Evolutionary conservation across 73 alveolate species (phyloP).

Genomic region (Effrenium voratum): DNA sequence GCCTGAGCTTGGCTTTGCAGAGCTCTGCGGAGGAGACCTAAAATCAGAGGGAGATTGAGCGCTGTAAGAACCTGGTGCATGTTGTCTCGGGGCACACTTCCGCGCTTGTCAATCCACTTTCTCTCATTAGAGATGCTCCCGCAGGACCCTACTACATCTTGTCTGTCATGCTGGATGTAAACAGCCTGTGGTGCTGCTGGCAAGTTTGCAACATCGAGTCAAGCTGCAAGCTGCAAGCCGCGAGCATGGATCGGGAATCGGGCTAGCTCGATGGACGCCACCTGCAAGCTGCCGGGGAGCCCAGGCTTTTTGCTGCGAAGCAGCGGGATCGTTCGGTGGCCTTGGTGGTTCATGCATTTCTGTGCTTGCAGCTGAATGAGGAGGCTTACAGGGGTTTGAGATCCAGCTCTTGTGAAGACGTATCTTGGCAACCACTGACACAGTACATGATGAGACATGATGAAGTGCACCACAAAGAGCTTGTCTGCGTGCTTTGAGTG

Average conservation of each 20-base stretch:
- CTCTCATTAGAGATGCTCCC: not conserved
- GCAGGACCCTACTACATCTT: conserved; percentile 81
- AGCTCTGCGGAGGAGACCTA: conserved; percentile 46
- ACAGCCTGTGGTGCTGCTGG: conserved; percentile 74
- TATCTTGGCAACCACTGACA: no score
- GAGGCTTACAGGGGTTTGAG: no score
- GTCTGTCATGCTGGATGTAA: conserved; percentile 71
- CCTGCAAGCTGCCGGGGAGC: conserved; percentile 53
- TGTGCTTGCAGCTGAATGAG: no score
- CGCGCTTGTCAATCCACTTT: not conserved
- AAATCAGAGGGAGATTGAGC: not conserved
- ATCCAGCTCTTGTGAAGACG: no score
- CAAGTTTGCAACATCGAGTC: not conserved
- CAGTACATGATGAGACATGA: no score
- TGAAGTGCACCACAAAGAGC: no score
- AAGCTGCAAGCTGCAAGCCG: not conserved
- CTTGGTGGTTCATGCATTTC: no score
- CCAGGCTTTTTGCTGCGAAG: not conserved
- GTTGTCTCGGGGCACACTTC: not conserved
- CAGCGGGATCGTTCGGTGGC: no score
- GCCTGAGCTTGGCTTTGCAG: conserved; percentile 80
- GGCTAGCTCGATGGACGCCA: conserved; percentile 50
- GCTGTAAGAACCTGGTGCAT: not conserved
- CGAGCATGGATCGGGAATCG: not conserved
- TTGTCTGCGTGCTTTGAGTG: no score